phyloP scores from a whole-genome alignment of 2,329 filamentous ascomycete genomes.

The Aspergillus spinulosporus region DNA sequence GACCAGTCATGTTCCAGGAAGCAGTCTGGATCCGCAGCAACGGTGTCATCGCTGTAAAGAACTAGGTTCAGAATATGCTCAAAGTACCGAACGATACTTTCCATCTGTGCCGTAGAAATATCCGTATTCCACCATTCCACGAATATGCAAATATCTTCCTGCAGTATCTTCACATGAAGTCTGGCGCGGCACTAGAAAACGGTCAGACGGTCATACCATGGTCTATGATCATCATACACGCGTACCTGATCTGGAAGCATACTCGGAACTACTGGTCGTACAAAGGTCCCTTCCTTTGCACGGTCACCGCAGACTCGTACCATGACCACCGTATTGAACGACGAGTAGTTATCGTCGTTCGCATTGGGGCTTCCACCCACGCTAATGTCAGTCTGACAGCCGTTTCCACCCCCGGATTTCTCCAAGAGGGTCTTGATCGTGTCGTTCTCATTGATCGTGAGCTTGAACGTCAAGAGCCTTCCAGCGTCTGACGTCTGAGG shows the following conservation, averaged over 20 bases:
- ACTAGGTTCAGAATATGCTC: constrained; percentile 54
- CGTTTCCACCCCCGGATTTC: constrained; percentile 22
- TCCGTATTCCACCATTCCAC: constrained; percentile 43
- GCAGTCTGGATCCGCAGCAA: constrained; percentile 52
- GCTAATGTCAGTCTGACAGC: constrained; percentile 13
- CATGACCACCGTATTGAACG: constrained; percentile 41
- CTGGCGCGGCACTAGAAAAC: constrained; percentile 36
- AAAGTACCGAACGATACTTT: constrained; percentile 55
- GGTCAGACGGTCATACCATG: constrained; percentile 6
- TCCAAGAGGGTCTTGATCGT: constrained; percentile 31
- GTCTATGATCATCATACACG: not conserved
- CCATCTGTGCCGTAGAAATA: constrained; percentile 39
- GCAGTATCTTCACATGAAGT: constrained; percentile 38
- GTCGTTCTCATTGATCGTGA: constrained; percentile 34
- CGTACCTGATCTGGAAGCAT: constrained; percentile 38
- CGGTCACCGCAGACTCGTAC: constrained; percentile 33
- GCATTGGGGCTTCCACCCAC: constrained; percentile 11
- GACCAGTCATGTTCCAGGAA: constrained; percentile 59
- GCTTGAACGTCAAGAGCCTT: constrained; percentile 24
- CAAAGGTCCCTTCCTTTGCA: constrained; percentile 20
- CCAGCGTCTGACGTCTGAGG: constrained; percentile 17
- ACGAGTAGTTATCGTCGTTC: constrained; percentile 23
- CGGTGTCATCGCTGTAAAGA: constrained; percentile 45
- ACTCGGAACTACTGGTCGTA: constrained; percentile 29
- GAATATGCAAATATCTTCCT: constrained; percentile 38